Conservation (phyloP, 768 basidiomycete species). For the Steccherinum ochraceum region DNA sequence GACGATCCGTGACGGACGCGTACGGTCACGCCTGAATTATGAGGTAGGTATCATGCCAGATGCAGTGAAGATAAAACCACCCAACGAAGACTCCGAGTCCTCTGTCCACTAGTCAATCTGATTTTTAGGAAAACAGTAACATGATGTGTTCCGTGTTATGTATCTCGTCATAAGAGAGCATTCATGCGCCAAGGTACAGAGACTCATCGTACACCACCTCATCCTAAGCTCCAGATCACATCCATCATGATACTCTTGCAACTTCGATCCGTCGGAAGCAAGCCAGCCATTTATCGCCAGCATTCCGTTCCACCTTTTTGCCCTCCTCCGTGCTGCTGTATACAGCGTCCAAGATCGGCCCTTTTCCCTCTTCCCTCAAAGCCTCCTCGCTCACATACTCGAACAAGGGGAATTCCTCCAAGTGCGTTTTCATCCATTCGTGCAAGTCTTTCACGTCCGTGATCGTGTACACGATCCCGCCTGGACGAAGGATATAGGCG, state of each 20-base stretch:
- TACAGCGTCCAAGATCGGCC: constrained; percentile 74
- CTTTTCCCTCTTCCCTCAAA: constrained; percentile 70
- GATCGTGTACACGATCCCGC: constrained; percentile 97
- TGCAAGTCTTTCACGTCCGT: constrained; percentile 94
- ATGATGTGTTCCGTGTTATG: no score
- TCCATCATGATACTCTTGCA: constrained; percentile 12
- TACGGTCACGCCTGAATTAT: no score
- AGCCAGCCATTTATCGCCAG: constrained; percentile 86
- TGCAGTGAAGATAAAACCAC: no score
- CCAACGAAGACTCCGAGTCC: no score
- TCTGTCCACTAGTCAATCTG: no score
- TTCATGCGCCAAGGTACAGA: no score
- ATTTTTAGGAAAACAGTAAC: no score
- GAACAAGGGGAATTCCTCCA: constrained; percentile 86
- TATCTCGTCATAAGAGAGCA: no score
- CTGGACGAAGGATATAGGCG: constrained; percentile 85
- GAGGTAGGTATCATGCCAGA: no score
- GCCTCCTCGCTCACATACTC: constrained; percentile 69
- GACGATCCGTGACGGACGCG: no score
- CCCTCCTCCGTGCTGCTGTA: constrained; percentile 92
- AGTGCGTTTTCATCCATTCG: constrained; percentile 90
- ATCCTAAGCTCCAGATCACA: no score
- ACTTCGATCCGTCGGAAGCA: constrained; percentile 69
- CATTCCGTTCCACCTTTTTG: constrained; percentile 90
- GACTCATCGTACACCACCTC: no score